phyloP scores from a whole-genome alignment of 495 filamentous ascomycete species.

The Annulohypoxylon maeteangense region DNA sequence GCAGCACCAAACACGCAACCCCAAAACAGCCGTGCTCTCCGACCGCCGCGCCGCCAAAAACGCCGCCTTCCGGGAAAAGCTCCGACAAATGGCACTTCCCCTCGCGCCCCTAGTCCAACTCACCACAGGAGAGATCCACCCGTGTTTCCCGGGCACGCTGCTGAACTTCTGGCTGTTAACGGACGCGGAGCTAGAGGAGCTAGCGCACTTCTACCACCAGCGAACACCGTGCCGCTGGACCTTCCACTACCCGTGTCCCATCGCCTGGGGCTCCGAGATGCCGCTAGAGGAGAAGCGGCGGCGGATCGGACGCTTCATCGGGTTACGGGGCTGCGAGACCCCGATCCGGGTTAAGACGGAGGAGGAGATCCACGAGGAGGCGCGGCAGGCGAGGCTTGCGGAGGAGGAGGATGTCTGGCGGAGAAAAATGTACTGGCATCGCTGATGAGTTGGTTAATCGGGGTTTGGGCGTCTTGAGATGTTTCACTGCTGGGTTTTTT shows the following conservation, averaged over 20 bases:
- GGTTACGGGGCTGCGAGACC: constrained; percentile 69
- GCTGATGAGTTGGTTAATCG: too few relatives aligned
- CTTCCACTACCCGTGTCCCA: constrained; percentile 70
- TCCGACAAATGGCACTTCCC: constrained; percentile 59
- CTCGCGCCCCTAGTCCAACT: constrained; percentile 69
- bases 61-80: constrained; percentile 54
- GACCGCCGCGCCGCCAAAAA: constrained; percentile 48
- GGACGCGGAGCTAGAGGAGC: constrained; percentile 71
- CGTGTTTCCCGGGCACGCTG: constrained; percentile 71
- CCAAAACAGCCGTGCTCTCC: constrained; percentile 29
- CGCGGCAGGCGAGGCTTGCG: constrained; percentile 44
- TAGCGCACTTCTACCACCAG: constrained; percentile 83
- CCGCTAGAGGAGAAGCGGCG: constrained; percentile 68
- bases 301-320: constrained; percentile 73
- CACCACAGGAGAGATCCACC: constrained; percentile 68
- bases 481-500: too few relatives aligned
- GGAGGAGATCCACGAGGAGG: constrained; percentile 54
- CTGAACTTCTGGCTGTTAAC: constrained; percentile 82
- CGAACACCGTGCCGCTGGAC: constrained; percentile 65
- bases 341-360: constrained; percentile 53
- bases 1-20: constrained; percentile 36
- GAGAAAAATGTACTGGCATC: constrained; percentile 57
- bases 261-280: constrained; percentile 51
- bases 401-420: constrained; percentile 53
- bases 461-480: too few relatives aligned